Percentiles rank a stretch among this genome's conserved stretches.
Evolutionary conservation across 495 filamentous ascomycete species (phyloP).

Genomic region (Penicillium manginii): DNA sequence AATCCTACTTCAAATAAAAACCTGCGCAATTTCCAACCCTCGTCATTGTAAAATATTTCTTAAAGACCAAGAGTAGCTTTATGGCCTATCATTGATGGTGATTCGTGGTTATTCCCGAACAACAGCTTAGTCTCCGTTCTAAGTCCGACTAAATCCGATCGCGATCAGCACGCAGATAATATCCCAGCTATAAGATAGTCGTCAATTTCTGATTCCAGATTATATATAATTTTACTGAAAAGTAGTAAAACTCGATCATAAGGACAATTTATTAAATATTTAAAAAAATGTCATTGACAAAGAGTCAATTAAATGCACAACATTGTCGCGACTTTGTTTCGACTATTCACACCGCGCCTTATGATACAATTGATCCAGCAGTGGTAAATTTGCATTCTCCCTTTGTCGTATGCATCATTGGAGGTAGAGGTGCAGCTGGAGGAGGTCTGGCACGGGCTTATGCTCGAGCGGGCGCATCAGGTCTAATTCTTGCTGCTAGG

Average conservation of each 20-base stretch:
- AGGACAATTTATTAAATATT: background rate
- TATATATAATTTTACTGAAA: background rate
- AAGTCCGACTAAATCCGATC: slow-evolving; percentile 11
- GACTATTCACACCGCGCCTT: slow-evolving; percentile 46
- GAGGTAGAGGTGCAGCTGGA: slow-evolving; percentile 50
- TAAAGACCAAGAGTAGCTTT: too few species aligned
- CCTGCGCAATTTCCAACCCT: too few species aligned
- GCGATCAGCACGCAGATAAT: background rate
- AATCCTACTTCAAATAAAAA: too few species aligned
- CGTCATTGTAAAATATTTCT: too few species aligned
- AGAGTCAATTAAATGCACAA: slow-evolving; percentile 19
- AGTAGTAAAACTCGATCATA: too few species aligned
- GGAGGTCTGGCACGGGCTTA: slow-evolving; percentile 45
- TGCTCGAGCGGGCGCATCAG: slow-evolving; percentile 41
- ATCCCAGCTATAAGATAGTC: background rate
- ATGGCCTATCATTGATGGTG: too few species aligned
- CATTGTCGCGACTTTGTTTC: slow-evolving; percentile 19
- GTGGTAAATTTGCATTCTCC: slow-evolving; percentile 32
- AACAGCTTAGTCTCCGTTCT: background rate
- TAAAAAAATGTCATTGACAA: slow-evolving; percentile 9
- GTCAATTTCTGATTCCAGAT: background rate
- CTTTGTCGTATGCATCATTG: slow-evolving; percentile 51
- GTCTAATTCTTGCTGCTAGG: slow-evolving; percentile 45
- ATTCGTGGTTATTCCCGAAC: background rate
- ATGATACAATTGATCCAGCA: slow-evolving; percentile 44